These are phyloP conservation scores for Friedmanniomyces endolithicus DNA, from an alignment of 495 filamentous ascomycete genomes.

Conservation along the genomic window DNA sequence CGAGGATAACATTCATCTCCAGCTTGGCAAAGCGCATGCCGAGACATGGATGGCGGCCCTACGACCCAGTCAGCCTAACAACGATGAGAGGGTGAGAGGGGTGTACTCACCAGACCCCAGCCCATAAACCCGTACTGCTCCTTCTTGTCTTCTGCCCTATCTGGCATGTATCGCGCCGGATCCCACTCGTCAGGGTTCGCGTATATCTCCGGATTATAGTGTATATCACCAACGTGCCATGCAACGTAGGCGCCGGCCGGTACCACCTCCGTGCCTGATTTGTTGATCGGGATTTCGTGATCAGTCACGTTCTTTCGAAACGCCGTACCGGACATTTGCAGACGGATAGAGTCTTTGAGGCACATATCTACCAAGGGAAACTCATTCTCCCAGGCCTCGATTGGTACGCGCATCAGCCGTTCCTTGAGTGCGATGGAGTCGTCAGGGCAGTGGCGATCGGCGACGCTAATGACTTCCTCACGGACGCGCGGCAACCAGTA, in stretches of 20 bases:
- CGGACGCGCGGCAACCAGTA: constrained; percentile 32
- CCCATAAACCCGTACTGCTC: constrained; percentile 12
- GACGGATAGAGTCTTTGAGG: constrained; percentile 35
- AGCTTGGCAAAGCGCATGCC: constrained; percentile 36
- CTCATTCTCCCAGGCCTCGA: constrained; percentile 37
- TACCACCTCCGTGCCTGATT: constrained; percentile 34
- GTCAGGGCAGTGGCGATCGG: constrained; percentile 27
- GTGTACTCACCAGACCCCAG: background rate
- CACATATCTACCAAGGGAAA: constrained; percentile 37
- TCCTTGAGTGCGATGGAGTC: constrained; percentile 28
- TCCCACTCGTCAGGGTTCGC: constrained; percentile 34
- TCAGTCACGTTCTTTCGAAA: constrained; percentile 31
- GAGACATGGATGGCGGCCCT: constrained; percentile 35
- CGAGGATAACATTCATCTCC: constrained; percentile 36
- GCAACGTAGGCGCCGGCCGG: constrained; percentile 32
- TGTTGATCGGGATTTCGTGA: constrained; percentile 23
- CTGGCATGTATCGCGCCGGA: constrained; percentile 33
- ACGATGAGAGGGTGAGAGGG: background rate
- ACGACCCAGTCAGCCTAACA: background rate
- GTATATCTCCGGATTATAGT: constrained; percentile 36
- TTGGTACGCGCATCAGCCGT: constrained; percentile 28
- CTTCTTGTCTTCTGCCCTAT: constrained; percentile 36
- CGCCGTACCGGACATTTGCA: constrained; percentile 25
- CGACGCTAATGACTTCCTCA: constrained; percentile 32
- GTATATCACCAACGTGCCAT: constrained; percentile 25